A percentile compares a stretch with the other conserved stretches of the same genome.
Evolutionary conservation across 768 basidiomycete genomes (phyloP).

Genomic region (Dacryopinax spathularia): DNA sequence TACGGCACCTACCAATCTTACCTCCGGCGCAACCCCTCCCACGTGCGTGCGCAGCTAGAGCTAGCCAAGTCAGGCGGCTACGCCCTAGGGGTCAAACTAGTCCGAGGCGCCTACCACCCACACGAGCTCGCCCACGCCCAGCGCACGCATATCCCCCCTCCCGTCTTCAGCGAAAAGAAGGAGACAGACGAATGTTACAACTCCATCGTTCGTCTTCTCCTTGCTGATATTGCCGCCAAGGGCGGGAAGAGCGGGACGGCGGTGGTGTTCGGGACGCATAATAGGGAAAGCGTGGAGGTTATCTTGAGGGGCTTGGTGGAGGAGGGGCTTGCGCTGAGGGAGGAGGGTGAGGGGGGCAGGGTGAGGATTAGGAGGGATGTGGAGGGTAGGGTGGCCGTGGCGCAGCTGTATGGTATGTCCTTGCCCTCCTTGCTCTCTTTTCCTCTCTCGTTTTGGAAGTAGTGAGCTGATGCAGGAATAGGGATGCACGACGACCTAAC

Average conservation of each 20-base stretch:
- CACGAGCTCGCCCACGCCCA: conserved; percentile 49
- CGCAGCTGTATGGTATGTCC: conserved; percentile 65
- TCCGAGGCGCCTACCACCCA: conserved; percentile 81
- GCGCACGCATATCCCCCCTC: conserved; percentile 43
- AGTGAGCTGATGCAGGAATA: conserved; percentile 22
- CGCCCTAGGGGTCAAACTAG: conserved; percentile 78
- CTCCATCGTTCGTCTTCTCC: conserved; percentile 40
- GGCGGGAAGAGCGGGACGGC: conserved; percentile 25
- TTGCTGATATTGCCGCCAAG: conserved; percentile 36
- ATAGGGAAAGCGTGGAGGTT: conserved; percentile 49
- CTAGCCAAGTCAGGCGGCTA: conserved; percentile 56
- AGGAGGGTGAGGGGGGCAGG: conserved; percentile 20
- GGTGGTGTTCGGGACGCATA: conserved; percentile 83
- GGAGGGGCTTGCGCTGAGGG: conserved; percentile 37
- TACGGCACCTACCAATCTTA: conserved; percentile 88
- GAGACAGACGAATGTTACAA: conserved; percentile 69
- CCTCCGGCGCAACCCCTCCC: conserved; percentile 59
- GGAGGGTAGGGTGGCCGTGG: conserved; percentile 54
- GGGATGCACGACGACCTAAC: conserved; percentile 81
- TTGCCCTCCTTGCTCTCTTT: background rate
- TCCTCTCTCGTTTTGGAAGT: too few species aligned
- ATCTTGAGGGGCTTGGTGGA: conserved; percentile 47
- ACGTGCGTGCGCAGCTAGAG: conserved; percentile 47
- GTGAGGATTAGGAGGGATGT: conserved; percentile 39
- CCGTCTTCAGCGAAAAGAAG: conserved; percentile 52